Evolutionary conservation across 441 rosid species (phyloP).

Genomic region (Sinapis alba): DNA sequence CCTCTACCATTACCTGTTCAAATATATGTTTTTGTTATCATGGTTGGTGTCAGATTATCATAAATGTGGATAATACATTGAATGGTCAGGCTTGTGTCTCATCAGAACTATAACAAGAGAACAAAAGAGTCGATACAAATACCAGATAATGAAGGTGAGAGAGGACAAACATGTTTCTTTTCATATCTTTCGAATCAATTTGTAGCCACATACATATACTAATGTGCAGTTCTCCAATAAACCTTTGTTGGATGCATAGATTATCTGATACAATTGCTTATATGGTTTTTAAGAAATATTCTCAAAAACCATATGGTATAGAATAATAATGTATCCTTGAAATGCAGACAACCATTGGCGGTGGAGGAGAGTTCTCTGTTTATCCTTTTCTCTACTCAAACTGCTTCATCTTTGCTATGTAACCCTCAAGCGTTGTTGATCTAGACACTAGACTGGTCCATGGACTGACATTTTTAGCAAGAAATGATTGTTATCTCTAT

Average conservation of each 20-base stretch:
- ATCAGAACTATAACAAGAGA: not conserved
- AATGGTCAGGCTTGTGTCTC: slow-evolving; percentile 33
- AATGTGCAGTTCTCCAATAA: slow-evolving; percentile 5
- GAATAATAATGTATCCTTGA: slow-evolving; percentile 19
- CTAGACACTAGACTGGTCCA: not conserved
- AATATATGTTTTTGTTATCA: slow-evolving; percentile 20
- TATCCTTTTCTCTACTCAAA: slow-evolving; percentile 84
- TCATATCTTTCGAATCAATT: not conserved
- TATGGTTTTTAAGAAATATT: not conserved
- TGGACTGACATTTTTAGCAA: not conserved
- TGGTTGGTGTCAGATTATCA: not conserved
- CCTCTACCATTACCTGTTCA: slow-evolving; percentile 51
- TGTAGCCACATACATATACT: slow-evolving; percentile 13
- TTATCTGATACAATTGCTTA: not conserved
- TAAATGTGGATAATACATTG: slow-evolving; percentile 42
- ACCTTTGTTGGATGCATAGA: not conserved
- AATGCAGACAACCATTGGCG: slow-evolving; percentile 81
- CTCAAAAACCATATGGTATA: not conserved
- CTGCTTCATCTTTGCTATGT: slow-evolving; percentile 79
- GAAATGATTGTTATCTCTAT: not conserved
- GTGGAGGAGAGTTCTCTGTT: slow-evolving; percentile 68
- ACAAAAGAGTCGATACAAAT: slow-evolving; percentile 3
- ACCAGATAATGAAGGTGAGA: slow-evolving; percentile 4
- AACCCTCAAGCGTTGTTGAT: slow-evolving; percentile 17
- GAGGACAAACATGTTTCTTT: not conserved